Percentiles rank a stretch among this genome's conserved stretches.
Evolutionary conservation across 805 yeast genomes (phyloP).

Genomic region (Vanderwaltozyma polyspora): DNA sequence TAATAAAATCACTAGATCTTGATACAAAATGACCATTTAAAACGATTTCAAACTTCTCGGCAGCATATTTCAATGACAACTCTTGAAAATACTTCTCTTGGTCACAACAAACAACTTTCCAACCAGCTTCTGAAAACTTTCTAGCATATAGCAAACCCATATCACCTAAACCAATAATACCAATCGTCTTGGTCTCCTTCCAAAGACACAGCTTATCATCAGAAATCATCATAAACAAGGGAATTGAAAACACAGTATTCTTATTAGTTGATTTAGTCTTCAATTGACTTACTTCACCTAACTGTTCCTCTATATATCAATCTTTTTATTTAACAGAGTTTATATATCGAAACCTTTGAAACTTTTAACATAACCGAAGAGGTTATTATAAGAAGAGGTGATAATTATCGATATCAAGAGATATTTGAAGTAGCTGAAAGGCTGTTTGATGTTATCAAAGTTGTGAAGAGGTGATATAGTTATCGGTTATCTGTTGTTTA

Average conservation of each 20-base stretch:
- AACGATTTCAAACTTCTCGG: slow-evolving; percentile 44
- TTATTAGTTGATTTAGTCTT: not conserved
- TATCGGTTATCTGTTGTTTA: too few relatives aligned
- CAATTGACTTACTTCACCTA: not conserved
- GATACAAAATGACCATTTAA: slow-evolving; percentile 77
- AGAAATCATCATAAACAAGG: slow-evolving; percentile 4
- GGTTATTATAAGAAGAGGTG: too few relatives aligned
- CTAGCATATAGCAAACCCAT: slow-evolving; percentile 89
- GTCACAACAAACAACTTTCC: slow-evolving; percentile 86
- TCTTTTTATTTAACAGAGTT: not conserved
- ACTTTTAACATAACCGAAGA: not conserved
- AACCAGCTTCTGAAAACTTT: slow-evolving; percentile 68
- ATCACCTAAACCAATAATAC: slow-evolving; percentile 93
- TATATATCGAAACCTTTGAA: too few relatives aligned
- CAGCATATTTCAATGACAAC: slow-evolving; percentile 31
- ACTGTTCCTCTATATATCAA: not conserved
- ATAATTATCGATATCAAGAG: not conserved
- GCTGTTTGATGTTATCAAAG: too few relatives aligned
- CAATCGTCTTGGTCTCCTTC: slow-evolving; percentile 48
- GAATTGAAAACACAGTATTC: not conserved
- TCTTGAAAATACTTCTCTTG: slow-evolving; percentile 50
- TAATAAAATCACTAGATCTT: slow-evolving; percentile 66
- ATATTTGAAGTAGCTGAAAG: too few relatives aligned
- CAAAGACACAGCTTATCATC: slow-evolving; percentile 18
- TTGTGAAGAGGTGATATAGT: too few relatives aligned